Evolutionary conservation across 1,284 basidiomycete genomes (phyloP).

Genomic region (Baeospora myosura): DNA sequence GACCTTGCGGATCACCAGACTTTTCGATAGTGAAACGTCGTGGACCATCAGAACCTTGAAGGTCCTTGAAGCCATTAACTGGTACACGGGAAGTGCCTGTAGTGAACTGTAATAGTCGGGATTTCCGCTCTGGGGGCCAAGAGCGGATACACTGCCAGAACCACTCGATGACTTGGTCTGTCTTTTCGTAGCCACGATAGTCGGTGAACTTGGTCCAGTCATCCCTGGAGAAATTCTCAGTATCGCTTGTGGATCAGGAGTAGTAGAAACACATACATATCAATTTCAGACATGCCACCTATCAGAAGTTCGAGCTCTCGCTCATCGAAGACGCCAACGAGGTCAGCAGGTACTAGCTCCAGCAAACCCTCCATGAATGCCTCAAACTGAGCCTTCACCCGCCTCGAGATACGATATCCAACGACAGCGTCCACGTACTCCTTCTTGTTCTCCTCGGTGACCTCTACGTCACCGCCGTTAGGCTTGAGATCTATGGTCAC

Average conservation of each 20-base stretch:
- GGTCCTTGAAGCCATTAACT: conserved; percentile 98
- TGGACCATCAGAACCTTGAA: conserved; percentile 96
- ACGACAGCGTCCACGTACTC: conserved; percentile 96
- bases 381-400: conserved; percentile 93
- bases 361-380: conserved; percentile 95
- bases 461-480: conserved; percentile 75
- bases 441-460: conserved; percentile 98
- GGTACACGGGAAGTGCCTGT: conserved; percentile 97
- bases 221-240: conserved; percentile 40
- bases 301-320: conserved; percentile 94
- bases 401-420: conserved; percentile 88
- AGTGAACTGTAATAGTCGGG: conserved; percentile 90
- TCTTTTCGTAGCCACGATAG: conserved; percentile 79
- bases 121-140: conserved; percentile 96
- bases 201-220: conserved; percentile 86
- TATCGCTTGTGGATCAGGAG: not conserved
- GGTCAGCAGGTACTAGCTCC: conserved; percentile 91
- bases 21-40: conserved; percentile 94
- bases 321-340: conserved; percentile 97
- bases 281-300: conserved; percentile 98
- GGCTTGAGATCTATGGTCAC: conserved; percentile 91
- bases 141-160: conserved; percentile 98
- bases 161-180: conserved; percentile 97
- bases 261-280: conserved; percentile 56
- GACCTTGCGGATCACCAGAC: conserved; percentile 83